phyloP scores from a whole-genome alignment of 1,284 basidiomycete species.

The Fomitopsis palustris region DNA sequence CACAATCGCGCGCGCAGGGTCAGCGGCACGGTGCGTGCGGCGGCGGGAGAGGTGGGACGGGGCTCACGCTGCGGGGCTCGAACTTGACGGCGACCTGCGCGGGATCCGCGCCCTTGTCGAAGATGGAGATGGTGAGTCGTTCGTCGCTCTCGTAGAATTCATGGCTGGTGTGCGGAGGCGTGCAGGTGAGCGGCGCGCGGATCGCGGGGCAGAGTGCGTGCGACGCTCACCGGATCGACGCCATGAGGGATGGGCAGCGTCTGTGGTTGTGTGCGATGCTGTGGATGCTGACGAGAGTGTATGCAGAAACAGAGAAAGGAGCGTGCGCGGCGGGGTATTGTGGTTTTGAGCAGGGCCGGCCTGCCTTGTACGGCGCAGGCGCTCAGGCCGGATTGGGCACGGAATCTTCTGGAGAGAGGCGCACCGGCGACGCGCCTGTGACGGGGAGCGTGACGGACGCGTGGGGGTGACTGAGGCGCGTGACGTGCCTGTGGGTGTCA shows the following conservation, averaged over 20 bases:
- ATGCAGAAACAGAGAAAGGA: background rate
- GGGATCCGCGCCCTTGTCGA: slow-evolving; percentile 75
- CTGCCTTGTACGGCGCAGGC: background rate
- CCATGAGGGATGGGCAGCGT: background rate
- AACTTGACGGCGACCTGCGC: slow-evolving; percentile 61
- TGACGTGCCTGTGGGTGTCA: background rate
- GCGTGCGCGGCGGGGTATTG: background rate
- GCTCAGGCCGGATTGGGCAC: background rate
- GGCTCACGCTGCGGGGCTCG: slow-evolving; percentile 56
- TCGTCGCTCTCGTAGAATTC: slow-evolving; percentile 89
- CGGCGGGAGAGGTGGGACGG: background rate
- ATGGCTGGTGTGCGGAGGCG: slow-evolving; percentile 47
- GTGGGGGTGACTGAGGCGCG: background rate
- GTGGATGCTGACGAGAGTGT: background rate
- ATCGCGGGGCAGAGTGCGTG: background rate
- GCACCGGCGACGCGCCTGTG: slow-evolving; percentile 4
- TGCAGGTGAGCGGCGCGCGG: background rate
- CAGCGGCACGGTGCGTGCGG: background rate
- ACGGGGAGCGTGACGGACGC: background rate
- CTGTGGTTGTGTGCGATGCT: background rate
- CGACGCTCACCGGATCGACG: slow-evolving; percentile 3
- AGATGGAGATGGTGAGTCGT: slow-evolving; percentile 69
- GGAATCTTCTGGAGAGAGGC: slow-evolving; percentile 22
- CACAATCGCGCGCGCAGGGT: slow-evolving; percentile 5
- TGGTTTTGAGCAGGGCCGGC: background rate